phyloP scores from a whole-genome alignment of 495 filamentous ascomycete genomes.

The Tuber calosporum region DNA sequence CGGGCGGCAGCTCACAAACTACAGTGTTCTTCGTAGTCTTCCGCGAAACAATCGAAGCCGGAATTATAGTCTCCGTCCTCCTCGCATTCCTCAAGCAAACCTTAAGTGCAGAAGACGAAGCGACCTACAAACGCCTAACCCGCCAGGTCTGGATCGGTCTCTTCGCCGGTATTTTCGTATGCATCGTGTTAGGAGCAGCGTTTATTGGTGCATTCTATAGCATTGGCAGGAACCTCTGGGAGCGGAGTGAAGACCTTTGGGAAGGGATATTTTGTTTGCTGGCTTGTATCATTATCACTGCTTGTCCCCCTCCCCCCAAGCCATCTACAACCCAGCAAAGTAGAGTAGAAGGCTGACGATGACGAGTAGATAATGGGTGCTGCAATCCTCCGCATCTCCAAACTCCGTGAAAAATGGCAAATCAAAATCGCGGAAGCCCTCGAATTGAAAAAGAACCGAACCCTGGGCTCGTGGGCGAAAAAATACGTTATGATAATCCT shows the following conservation, averaged over 20 bases:
- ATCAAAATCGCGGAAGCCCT: constrained; percentile 56
- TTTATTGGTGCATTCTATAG: constrained; percentile 64
- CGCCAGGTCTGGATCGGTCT: constrained; percentile 57
- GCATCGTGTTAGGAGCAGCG: constrained; percentile 54
- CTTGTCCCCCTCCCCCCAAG: neutral
- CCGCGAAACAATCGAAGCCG: constrained; percentile 62
- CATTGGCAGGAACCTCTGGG: constrained; percentile 53
- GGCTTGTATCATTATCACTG: constrained; percentile 58
- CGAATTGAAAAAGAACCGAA: constrained; percentile 45
- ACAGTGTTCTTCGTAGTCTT: constrained; percentile 65
- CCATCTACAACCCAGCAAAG: neutral
- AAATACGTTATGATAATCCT: constrained; percentile 66
- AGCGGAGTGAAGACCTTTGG: constrained; percentile 58
- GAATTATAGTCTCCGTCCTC: constrained; percentile 64
- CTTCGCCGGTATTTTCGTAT: constrained; percentile 51
- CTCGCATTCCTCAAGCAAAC: constrained; percentile 61
- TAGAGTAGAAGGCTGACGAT: neutral
- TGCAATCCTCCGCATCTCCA: constrained; percentile 62
- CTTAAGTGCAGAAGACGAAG: constrained; percentile 44
- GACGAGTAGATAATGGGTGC: constrained; percentile 54
- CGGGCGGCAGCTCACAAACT: constrained; percentile 12
- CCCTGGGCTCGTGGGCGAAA: constrained; percentile 50
- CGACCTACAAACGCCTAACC: constrained; percentile 51
- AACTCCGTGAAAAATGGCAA: constrained; percentile 66
- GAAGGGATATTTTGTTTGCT: constrained; percentile 59